A percentile compares a stretch with the other conserved stretches of the same genome.
Conservation (phyloP, 257 asterid genomes). For the Oldenlandia corymbosa region DNA sequence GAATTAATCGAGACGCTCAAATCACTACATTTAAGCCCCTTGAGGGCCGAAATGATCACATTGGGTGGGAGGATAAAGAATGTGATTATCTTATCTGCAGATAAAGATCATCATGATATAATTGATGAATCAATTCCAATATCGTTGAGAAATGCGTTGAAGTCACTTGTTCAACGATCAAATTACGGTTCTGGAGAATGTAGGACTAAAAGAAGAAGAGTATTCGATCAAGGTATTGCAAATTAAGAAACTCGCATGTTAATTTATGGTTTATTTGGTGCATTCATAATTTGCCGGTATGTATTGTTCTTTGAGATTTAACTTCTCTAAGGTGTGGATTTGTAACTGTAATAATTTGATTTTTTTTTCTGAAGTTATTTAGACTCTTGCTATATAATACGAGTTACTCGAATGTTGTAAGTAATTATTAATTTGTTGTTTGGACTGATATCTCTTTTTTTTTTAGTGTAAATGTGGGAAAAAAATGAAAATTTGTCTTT, state of each 20-base stretch:
- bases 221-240: constrained; percentile 25
- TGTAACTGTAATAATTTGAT: constrained; percentile 7
- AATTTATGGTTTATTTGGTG: background rate
- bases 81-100: constrained; percentile 43
- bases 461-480: no score
- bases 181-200: constrained; percentile 31
- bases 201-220: constrained; percentile 41
- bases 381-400: background rate
- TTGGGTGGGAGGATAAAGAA: constrained; percentile 53
- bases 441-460: no score
- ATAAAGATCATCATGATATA: constrained; percentile 32
- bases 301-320: background rate
- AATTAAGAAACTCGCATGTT: constrained; percentile 5
- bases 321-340: constrained; percentile 1
- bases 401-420: constrained; percentile 4
- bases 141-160: constrained; percentile 42
- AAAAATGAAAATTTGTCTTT: no score
- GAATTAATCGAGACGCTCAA: constrained; percentile 43
- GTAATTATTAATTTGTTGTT: no score
- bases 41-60: constrained; percentile 57
- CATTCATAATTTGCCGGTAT: background rate
- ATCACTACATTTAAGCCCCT: constrained; percentile 33
- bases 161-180: constrained; percentile 32
- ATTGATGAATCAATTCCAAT: constrained; percentile 32
- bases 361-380: background rate